A percentile compares a stretch with the other conserved stretches of the same genome.
Conservation (phyloP, 75 land plant genomes). For the Adiantum capillusveneris region DNA sequence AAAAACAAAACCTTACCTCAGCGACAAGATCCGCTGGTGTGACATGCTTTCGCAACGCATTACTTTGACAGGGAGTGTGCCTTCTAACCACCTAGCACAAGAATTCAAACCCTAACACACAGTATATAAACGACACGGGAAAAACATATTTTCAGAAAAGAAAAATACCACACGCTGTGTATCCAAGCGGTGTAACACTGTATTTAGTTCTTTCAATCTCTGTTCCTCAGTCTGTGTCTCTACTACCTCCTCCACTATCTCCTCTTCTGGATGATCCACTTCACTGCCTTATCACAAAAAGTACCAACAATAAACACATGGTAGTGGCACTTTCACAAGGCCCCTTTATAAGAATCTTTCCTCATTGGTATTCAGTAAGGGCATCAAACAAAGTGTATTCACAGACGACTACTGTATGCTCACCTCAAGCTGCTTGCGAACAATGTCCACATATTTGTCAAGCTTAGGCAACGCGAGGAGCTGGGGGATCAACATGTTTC, state of each 20-base stretch:
- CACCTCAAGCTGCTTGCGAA: constrained; percentile 67
- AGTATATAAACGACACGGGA: background rate
- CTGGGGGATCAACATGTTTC: constrained; percentile 84
- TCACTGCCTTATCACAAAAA: constrained; percentile 10
- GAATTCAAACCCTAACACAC: background rate
- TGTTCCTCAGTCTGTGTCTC: constrained; percentile 34
- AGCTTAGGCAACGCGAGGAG: constrained; percentile 82
- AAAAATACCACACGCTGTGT: constrained; percentile 47
- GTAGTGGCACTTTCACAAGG: no score
- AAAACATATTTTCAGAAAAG: background rate
- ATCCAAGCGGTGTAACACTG: constrained; percentile 54
- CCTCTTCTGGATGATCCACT: constrained; percentile 42
- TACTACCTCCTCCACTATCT: constrained; percentile 28
- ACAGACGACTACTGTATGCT: no score
- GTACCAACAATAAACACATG: background rate
- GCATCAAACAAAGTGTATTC: no score
- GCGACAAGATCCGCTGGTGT: constrained; percentile 22
- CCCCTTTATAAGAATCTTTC: no score
- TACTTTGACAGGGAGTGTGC: constrained; percentile 1
- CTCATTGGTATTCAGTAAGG: no score
- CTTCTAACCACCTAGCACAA: constrained; percentile 4
- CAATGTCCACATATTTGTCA: constrained; percentile 63
- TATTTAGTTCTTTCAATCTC: constrained; percentile 47
- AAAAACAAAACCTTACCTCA: no score
- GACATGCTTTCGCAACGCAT: constrained; percentile 17